Percentiles rank a stretch among this genome's conserved stretches.
Conservation (phyloP, 2,329 filamentous ascomycete genomes). For the Colletotrichum siamense region DNA sequence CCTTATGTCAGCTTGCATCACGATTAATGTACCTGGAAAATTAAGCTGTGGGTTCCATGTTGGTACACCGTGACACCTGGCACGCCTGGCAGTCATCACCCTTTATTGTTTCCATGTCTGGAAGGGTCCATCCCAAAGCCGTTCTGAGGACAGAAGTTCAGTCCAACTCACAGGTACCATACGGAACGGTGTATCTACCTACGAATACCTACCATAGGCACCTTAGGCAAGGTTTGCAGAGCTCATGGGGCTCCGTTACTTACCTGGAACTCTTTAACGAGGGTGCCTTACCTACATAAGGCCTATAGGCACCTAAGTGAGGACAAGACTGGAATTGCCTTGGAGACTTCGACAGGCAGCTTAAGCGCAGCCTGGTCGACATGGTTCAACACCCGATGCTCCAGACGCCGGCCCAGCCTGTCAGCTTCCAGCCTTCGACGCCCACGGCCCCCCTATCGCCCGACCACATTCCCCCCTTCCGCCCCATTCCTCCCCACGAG, state of each 20-base stretch:
- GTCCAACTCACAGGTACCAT: not conserved
- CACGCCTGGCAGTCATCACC: not conserved
- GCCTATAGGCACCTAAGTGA: not conserved
- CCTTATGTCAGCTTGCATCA: not conserved
- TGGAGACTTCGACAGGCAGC: not conserved
- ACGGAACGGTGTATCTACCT: not conserved
- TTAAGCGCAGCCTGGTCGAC: not conserved
- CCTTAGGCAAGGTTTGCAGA: not conserved
- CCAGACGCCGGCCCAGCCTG: not conserved
- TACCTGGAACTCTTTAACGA: not conserved
- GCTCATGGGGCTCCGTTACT: not conserved
- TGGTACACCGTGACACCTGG: not conserved
- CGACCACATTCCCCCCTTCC: slow-evolving; percentile 7
- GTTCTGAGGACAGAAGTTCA: not conserved
- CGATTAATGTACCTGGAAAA: not conserved
- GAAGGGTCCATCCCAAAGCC: not conserved
- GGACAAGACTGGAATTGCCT: not conserved
- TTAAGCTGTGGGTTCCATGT: not conserved
- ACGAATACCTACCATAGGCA: not conserved
- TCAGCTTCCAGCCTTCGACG: slow-evolving; percentile 10
- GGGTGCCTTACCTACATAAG: not conserved
- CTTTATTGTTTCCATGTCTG: not conserved
- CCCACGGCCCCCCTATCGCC: slow-evolving; percentile 18
- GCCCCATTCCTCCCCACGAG: slow-evolving; percentile 21
- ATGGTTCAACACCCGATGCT: not conserved